phyloP scores from a whole-genome alignment of 371 early-diverging fungal genomes.

The Amoeboaphelidium protococcarum region DNA sequence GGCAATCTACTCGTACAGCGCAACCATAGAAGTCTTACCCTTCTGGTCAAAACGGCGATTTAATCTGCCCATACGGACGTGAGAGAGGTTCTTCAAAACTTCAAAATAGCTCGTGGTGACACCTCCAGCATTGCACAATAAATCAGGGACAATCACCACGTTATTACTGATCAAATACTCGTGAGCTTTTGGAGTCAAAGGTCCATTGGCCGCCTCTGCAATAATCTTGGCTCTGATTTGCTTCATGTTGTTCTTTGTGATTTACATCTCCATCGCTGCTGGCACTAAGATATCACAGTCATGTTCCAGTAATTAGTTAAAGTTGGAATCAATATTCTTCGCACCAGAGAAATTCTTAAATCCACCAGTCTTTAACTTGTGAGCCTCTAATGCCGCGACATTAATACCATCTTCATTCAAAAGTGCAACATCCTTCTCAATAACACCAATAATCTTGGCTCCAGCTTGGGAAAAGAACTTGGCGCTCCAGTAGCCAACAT shows the following conservation, averaged over 20 bases:
- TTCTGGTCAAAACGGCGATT: conserved; percentile 70
- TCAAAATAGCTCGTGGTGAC: conserved; percentile 61
- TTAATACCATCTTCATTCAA: conserved; percentile 12
- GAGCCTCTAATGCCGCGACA: conserved; percentile 33
- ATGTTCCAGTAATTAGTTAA: not conserved
- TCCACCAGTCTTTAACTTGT: conserved; percentile 30
- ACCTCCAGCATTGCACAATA: conserved; percentile 61
- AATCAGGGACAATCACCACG: conserved; percentile 45
- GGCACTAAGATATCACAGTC: conserved; percentile 3
- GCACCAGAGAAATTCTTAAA: conserved; percentile 38
- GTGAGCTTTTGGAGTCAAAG: conserved; percentile 52
- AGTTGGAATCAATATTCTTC: conserved; percentile 18
- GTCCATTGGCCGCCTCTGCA: conserved; percentile 72
- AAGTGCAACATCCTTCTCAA: conserved; percentile 10
- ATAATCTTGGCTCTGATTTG: conserved; percentile 57
- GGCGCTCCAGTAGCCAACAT: conserved; percentile 67
- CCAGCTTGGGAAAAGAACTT: conserved; percentile 39
- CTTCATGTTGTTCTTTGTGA: conserved; percentile 42
- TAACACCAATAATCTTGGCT: conserved; percentile 53
- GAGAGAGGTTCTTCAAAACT: conserved; percentile 51
- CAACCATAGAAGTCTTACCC: conserved; percentile 40
- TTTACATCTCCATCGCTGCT: conserved; percentile 47
- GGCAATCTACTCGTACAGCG: conserved; percentile 47
- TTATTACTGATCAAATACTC: conserved; percentile 33
- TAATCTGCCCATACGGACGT: conserved; percentile 71